Evolutionary conservation across 805 yeast species (phyloP), one percentile per base, ranked within the genome.

Genomic region (Lipomyces spencermartinsiae): DNA sequence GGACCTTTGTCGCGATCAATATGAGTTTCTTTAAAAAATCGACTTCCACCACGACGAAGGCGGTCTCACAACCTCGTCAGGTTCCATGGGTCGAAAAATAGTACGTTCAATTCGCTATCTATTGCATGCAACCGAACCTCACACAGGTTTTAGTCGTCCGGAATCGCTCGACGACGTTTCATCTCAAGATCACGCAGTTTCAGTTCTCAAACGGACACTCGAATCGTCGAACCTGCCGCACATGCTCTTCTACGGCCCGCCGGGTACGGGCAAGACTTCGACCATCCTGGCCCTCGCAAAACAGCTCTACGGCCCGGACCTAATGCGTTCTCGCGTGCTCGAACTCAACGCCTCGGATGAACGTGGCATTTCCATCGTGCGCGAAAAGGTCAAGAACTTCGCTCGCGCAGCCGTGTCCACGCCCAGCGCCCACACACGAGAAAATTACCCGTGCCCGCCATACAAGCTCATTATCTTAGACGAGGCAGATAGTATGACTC

Each of bases 401-500:
- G 98, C 98, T 16, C 83, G 97, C 68, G 80, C 93, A 58, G 85
- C 93, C 0, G 92, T 93, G 0, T 89, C 97, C 0, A 90, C 89
- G 68, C 96, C 98, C 0, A 77, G 90, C 0, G 81, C 83, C 16
- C 89, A 87, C 54, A 95, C 90, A 74, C 78, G 85, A 61, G 85
- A 54, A 19, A 84, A 87, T 22, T 93, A 93, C 79, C 97, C 98
- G 1, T 94, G 98, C 76, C 98, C 99, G 0, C 98, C 98, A 4
- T 95, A 91, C 79, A 95, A 95, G 77, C 87, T 95, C 74, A 90
- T 95, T 71, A 91, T 95, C 56, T 80, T 95, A 63, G 98, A 93
- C 80, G 98, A 93, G 79, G 98, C 98, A 0, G 98, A 95, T 78
- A 92, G 97, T 12, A 95, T 95, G 98, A 95, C 99, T 9, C 86